Evolutionary conservation across 768 basidiomycete genomes (phyloP), one percentile per base, ranked within the genome.

Genomic region (Lactarius psammicola): DNA sequence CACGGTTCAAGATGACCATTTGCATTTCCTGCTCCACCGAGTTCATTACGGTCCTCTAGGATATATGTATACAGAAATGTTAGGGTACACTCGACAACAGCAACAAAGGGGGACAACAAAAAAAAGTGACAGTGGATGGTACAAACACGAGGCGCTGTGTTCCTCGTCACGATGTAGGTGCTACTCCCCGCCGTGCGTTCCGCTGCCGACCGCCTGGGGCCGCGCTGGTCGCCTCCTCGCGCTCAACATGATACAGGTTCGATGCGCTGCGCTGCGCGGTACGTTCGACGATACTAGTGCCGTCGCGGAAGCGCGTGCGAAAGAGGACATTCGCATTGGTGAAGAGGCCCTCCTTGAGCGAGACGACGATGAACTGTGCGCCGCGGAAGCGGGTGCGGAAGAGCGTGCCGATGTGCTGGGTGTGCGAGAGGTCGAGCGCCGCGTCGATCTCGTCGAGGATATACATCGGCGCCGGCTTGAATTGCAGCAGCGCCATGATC

Each of bases 371-470:
- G 78, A 98, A 99, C 75, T 99, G 97, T 18, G 90, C 91, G 49
- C 96, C 96, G 78, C 94, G 95, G 84, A 99, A 99, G 20, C 97
- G 87, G 56, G 90, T 96, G 49, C 90, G 85, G 86, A 99, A 98
- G n/a, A 98, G 85, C 70, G 94, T 93, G 34, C 96, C 97, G 66
- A 99, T 98, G 76, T 99, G 94, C 72, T 98, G 95, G 1, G 94
- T 96, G 71, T 96, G 94, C 33, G 94, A 95, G 15, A 98, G 80
- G 77, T 99, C 97, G 31, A 98, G 84, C 9, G 96, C 96, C 0
- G 97, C 95, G 76, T 98, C 97, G 68, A 99, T 96, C 77, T 99
- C 97, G 78, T 99, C 97, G 10, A 99, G 85, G 74, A 99, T 99
- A 76, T 98, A 98, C 94, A 98, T 95, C 2, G 95, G 96, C 18